phyloP scores from a whole-genome alignment of 306 rosid species.

The Trichosanthes truncata region DNA sequence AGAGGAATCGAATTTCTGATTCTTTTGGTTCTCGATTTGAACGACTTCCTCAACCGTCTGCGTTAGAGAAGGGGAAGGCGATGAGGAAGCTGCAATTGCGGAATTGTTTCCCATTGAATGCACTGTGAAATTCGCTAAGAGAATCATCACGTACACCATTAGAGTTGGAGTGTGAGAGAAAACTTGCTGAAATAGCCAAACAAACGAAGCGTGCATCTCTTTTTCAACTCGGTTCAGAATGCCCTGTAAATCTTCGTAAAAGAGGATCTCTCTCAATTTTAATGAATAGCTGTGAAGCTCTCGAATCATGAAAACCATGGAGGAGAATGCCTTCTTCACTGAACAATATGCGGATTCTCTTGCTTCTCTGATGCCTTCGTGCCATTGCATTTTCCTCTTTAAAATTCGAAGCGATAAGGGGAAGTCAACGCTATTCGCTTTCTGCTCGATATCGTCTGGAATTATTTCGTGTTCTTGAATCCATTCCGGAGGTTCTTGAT shows the following conservation, averaged over 20 bases:
- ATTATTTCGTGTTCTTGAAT: background rate
- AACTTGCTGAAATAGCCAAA: conserved; percentile 69
- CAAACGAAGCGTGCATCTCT: conserved; percentile 61
- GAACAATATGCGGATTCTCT: conserved; percentile 18
- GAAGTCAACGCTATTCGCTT: conserved; percentile 15
- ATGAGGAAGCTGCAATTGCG: conserved; percentile 16
- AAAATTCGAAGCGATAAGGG: conserved; percentile 11
- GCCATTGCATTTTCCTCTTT: conserved; percentile 17
- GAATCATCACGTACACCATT: conserved; percentile 54
- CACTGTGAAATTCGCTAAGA: conserved; percentile 48
- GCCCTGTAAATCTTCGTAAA: conserved; percentile 44
- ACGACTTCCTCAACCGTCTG: background rate
- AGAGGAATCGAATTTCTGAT: conserved; percentile 11
- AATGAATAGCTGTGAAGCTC: conserved; percentile 42
- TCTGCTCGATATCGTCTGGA: conserved; percentile 4
- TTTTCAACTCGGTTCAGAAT: conserved; percentile 31
- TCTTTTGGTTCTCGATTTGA: background rate
- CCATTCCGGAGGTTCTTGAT: conserved; percentile 9
- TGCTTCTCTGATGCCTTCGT: background rate
- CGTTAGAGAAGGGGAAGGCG: conserved; percentile 3
- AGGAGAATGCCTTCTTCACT: conserved; percentile 12
- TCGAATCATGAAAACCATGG: conserved; percentile 19
- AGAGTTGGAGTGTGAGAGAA: conserved; percentile 55
- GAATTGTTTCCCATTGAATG: conserved; percentile 37
- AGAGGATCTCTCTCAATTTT: conserved; percentile 36